These are phyloP conservation scores for Phytophthora foliorum DNA, from an alignment of 352 stramenopile genomes.

Conservation along the genomic window DNA sequence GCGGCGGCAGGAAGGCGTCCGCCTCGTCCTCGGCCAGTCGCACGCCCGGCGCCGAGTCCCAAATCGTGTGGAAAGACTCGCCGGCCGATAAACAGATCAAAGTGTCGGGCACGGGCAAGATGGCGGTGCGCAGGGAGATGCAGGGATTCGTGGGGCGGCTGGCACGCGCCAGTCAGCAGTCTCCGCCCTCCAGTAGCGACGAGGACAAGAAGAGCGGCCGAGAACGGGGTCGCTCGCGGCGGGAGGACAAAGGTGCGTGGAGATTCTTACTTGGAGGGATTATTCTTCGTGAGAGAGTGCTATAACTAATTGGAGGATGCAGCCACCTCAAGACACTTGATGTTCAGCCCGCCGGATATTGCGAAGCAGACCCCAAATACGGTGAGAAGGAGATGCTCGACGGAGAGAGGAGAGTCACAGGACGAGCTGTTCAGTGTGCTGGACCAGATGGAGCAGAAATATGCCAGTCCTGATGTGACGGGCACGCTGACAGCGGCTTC, in stretches of 20 bases:
- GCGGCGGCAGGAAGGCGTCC: slow-evolving; percentile 10
- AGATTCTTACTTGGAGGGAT: background rate
- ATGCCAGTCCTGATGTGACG: slow-evolving; percentile 46
- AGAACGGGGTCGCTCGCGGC: slow-evolving; percentile 12
- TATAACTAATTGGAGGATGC: slow-evolving; percentile 16
- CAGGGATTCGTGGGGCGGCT: slow-evolving; percentile 76
- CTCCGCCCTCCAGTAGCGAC: slow-evolving; percentile 30
- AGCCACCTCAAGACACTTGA: slow-evolving; percentile 56
- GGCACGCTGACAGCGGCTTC: background rate
- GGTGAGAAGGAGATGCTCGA: slow-evolving; percentile 16
- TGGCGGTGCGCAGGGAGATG: slow-evolving; percentile 73
- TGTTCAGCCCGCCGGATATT: slow-evolving; percentile 52
- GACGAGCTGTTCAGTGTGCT: slow-evolving; percentile 71
- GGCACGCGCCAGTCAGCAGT: slow-evolving; percentile 62
- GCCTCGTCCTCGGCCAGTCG: slow-evolving; percentile 12
- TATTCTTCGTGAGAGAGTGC: slow-evolving; percentile 11
- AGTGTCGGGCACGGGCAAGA: slow-evolving; percentile 73
- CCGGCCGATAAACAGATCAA: slow-evolving; percentile 84
- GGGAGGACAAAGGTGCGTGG: slow-evolving; percentile 38
- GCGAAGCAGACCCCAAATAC: slow-evolving; percentile 1
- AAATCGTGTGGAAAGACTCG: slow-evolving; percentile 87
- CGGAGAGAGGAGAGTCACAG: slow-evolving; percentile 52
- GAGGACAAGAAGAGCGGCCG: slow-evolving; percentile 15
- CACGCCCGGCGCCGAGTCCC: slow-evolving; percentile 39
- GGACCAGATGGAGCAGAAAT: slow-evolving; percentile 72